Percentiles rank a stretch among this genome's conserved stretches.
Evolutionary conservation across 2,329 filamentous ascomycete genomes (phyloP).

Genomic region (Penicillium expansum): DNA sequence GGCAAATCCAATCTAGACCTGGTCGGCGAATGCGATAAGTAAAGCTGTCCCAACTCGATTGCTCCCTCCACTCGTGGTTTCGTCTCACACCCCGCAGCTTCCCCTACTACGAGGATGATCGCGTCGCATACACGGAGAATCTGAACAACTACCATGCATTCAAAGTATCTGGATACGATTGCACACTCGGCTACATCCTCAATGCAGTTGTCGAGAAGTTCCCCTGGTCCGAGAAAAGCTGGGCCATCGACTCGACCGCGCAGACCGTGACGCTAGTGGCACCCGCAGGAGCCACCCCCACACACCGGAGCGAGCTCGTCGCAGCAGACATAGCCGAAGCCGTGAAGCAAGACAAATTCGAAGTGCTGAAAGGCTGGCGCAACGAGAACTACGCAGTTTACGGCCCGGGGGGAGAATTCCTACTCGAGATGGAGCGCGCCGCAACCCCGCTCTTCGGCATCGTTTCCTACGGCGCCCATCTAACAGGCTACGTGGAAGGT

Average conservation of each 20-base stretch:
- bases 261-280: slow-evolving; percentile 62
- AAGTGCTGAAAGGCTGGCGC: slow-evolving; percentile 74
- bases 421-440: slow-evolving; percentile 75
- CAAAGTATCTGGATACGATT: slow-evolving; percentile 64
- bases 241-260: slow-evolving; percentile 58
- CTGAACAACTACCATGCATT: slow-evolving; percentile 60
- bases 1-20: slow-evolving; percentile 53
- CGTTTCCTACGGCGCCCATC: slow-evolving; percentile 75
- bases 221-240: slow-evolving; percentile 53
- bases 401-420: slow-evolving; percentile 53
- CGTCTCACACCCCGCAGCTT: slow-evolving; percentile 56
- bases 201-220: slow-evolving; percentile 46
- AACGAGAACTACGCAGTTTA: slow-evolving; percentile 79
- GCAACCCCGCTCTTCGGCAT: slow-evolving; percentile 72
- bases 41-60: slow-evolving; percentile 8
- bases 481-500: slow-evolving; percentile 67
- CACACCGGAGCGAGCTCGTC: slow-evolving; percentile 59
- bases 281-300: slow-evolving; percentile 57
- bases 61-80: neutral
- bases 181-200: slow-evolving; percentile 61
- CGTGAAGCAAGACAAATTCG: slow-evolving; percentile 68
- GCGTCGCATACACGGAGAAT: slow-evolving; percentile 54
- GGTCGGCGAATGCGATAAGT: slow-evolving; percentile 57
- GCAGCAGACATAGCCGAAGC: slow-evolving; percentile 63
- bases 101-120: slow-evolving; percentile 66